Evolutionary conservation across 1,284 basidiomycete genomes (phyloP), one percentile per base, ranked within the genome.

Genomic region (Trichosporon sp.): DNA sequence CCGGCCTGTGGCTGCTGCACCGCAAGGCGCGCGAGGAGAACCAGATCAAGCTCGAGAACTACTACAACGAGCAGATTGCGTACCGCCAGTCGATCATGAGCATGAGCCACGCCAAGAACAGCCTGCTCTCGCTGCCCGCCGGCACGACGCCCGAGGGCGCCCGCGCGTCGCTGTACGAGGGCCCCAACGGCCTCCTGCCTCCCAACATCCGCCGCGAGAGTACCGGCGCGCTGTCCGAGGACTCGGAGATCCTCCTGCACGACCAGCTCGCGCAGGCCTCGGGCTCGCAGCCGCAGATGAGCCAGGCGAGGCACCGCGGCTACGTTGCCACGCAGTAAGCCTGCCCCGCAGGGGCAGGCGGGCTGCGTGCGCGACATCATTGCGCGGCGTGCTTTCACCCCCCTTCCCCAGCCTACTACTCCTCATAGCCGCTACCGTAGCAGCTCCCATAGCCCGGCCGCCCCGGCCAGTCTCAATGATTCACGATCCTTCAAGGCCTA

Each of bases 1-100:
- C 87, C 53, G 86, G 86, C 5, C 84, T 94, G 38, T 92, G 88
- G 84, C 85, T 89, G 75, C 74, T 91, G 12, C 92, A 93, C 77
- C 84, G 88, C 31, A 88, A 88, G 71, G 87, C 90, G 72, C 88
- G 92, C 75, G 89, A 89, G 65, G 83, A 85, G 71, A 91, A 93
- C 77, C 89, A 91, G 65, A 89, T 91, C 83, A 91, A 90, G 82
- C 89, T 92, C 74, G 84, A 89, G 65, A 90, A 92, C 76, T 93
- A 94, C 83, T 93, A 92, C 89, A 89, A 89, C 74, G 92, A 94
- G 84, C 72, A 83, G 79, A 79, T 83, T 56, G 82, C 83, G n/a
- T 84, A 83, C 70, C 79, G 82, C 67, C 78, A 83, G 75, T 80
- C 78, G 9, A 82, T 84, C 78, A 83, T 83, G 80, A 75, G 78